Base-by-base conservation (phyloP, 2,329 filamentous ascomycete species). In the Ophiostoma tasmaniense region DNA sequence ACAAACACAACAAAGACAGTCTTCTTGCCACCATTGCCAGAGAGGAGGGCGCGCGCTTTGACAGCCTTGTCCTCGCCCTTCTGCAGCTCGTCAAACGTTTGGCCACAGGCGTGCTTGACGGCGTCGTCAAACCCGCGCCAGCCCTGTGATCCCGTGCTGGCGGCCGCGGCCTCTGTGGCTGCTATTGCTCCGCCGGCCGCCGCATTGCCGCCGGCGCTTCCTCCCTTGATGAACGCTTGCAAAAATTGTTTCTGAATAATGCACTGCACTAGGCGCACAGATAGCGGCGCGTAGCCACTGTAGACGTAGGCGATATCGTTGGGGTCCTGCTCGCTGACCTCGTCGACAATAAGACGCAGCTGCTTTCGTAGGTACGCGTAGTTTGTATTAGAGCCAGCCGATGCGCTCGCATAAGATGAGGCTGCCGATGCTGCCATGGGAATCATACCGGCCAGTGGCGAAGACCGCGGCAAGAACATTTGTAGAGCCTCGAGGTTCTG, bases 221-320 rank as follows among this genome's bases (percentile, higher is more conserved):
- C 39, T 11, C 90, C 73, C 87, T 88, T 67, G n/a, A 87, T 88
- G 13, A 93, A 84, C 4, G 86, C 87, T 69, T 89, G 81, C 37
- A 99, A 81, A 73, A 93, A 91, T 69, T 92, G 87, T 78, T 99
- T 99, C 77, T 98, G 93, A 65, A 99, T 80, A 66, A 98, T 86
- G 76, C 92, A 95, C 78, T 99, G 96, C 6, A 99, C 90, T 4
- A 99, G 85, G 20, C 95, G 89, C 68, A 98, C 87, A 62, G 92
- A 96, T 14, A 99, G 84, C 0, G 95, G 96, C 4, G 96, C 95
- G 76, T 98, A 99, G 67, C 95, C 96, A 72, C 92, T 96, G 79
- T 98, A 99, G 13, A 97, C 93, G 75, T 99, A 99, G n/a, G 93
- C 90, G 71, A 98, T 89, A 74, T 99, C 95, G 75, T 95, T 91